phyloP scores from a whole-genome alignment of 441 rosid species.

The Omphalea diandra region DNA sequence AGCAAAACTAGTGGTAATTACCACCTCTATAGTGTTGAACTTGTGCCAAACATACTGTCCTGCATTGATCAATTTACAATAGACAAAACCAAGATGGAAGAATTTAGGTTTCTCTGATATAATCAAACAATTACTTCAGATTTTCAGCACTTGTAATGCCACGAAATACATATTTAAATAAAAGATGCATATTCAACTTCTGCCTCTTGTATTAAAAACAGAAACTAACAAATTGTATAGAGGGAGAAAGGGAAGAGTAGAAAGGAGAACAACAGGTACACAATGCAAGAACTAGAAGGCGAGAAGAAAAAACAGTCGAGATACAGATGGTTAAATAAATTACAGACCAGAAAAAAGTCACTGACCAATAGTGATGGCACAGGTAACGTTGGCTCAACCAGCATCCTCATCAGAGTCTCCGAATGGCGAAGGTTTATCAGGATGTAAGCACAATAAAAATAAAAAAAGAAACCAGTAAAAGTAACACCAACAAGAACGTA shows the following conservation, averaged over 20 bases:
- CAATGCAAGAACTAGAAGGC: not conserved
- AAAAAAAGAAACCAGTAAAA: not conserved
- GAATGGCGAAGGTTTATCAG: conserved; percentile 21
- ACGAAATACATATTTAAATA: not conserved
- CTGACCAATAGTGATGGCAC: conserved; percentile 45
- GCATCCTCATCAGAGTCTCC: conserved; percentile 49
- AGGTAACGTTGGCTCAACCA: conserved; percentile 43
- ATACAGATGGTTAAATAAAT: not conserved
- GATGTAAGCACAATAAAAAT: conserved; percentile 9
- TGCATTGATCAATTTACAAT: not conserved
- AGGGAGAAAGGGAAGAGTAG: not conserved
- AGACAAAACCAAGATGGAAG: not conserved
- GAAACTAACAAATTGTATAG: no score
- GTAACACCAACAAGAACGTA: not conserved
- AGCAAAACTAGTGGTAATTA: no score
- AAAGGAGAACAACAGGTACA: not conserved
- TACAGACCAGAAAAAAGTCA: conserved; percentile 6
- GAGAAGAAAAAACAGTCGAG: not conserved
- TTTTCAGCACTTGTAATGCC: not conserved
- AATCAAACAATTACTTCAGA: not conserved
- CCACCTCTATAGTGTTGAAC: not conserved
- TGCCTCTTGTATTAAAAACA: not conserved
- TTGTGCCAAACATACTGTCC: not conserved
- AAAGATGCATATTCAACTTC: not conserved
- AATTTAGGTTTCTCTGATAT: not conserved